Base-by-base conservation (phyloP, 306 rosid genomes). In the Arachis hypogaea region DNA sequence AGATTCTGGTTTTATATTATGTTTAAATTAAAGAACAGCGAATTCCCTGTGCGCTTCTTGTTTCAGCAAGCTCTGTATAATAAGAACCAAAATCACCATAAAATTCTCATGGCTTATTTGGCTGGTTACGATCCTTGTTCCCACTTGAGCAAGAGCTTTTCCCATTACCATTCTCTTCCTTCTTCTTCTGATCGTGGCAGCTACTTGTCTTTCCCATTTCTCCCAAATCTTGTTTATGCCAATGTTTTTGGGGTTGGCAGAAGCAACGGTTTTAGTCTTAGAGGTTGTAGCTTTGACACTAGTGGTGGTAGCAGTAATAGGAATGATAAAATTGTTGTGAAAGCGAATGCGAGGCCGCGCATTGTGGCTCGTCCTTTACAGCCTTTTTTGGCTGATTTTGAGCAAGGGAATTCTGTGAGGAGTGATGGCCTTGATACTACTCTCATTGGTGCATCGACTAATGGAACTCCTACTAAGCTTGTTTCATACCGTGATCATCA, bases 261-360 rank as follows among this genome's bases (percentile, higher is more conserved):
- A 73, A 51, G 59, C 60, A 33, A 14, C 49, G 69, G 62, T 14
- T 80, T 58, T 12, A 61, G 66, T 16, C 18, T 71, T 11, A 80
- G 59, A 67, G 79, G 83, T 63, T 90, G 90, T 67, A 85, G 90
- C 78, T 67, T 73, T 28, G 78, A 78, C 12, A 63, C 75, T 12
- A 68, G 76, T 69, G 55, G 55, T 58, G 22, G 67, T 16, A 9
- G 57, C 43, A 28, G 47, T 72, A 11, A 28, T 49, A 60, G 70
- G 58, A 14, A 52, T 29, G 52, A 66, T 65, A 72, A 62, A 30
- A 76, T 71, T 5, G 75, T 73, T 73, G 86, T 77, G 75, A 85
- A 77, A 63, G 80, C 84, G 5, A 83, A 77, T 79, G 68, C 82
- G 3, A 86, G 72, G 79, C 67, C 76, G 5, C 78, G 74, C 63